Conservation (phyloP, 2,329 filamentous ascomycete genomes). For the Colletotrichum costaricense region DNA sequence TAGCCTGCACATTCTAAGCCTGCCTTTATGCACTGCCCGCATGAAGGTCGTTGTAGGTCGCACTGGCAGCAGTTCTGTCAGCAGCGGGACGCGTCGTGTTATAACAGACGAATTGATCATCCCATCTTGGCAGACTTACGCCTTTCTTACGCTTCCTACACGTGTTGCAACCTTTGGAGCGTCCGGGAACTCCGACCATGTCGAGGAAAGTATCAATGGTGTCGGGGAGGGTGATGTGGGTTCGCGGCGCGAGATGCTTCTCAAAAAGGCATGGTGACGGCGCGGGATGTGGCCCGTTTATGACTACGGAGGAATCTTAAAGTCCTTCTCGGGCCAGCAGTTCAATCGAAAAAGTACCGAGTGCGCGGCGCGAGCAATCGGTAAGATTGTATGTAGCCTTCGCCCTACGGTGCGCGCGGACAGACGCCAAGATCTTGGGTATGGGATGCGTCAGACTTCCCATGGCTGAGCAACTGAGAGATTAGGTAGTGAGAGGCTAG, state of each 20-base stretch:
- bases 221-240: not conserved
- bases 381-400: too few relatives aligned
- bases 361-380: not conserved
- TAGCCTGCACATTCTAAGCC: slow-evolving; percentile 36
- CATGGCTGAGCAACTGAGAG: not conserved
- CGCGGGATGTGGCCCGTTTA: not conserved
- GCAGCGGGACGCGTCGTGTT: not conserved
- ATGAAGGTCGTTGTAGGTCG: slow-evolving; percentile 35
- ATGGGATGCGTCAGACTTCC: not conserved
- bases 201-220: not conserved
- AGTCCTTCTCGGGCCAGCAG: not conserved
- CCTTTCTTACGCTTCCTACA: slow-evolving; percentile 38
- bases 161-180: slow-evolving; percentile 38
- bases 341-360: not conserved
- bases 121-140: slow-evolving; percentile 22
- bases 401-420: not conserved
- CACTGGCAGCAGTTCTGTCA: slow-evolving; percentile 28
- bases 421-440: not conserved
- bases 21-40: slow-evolving; percentile 36
- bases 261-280: slow-evolving; percentile 8
- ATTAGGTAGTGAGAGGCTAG: too few relatives aligned
- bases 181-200: slow-evolving; percentile 39
- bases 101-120: not conserved
- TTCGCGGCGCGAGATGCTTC: slow-evolving; percentile 22
- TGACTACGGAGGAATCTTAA: not conserved